Evolutionary conservation across 2,329 filamentous ascomycete species (phyloP).

Genomic region (Epichloe scottii): DNA sequence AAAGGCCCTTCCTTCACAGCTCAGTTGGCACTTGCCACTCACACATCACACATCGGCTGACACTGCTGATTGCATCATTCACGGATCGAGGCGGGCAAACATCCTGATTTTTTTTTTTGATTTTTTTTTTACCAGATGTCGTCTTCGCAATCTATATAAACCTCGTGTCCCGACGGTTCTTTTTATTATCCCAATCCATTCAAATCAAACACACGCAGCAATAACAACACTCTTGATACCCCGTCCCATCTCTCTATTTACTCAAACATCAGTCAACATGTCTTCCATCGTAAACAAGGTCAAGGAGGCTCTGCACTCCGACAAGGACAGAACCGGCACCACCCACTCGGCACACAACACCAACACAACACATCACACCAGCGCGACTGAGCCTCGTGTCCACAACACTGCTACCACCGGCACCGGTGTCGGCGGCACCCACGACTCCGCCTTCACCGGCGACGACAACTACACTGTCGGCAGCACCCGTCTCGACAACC

Average conservation of each 20-base stretch:
- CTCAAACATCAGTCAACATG: constrained; percentile 24
- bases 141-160: constrained; percentile 5
- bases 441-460: constrained; percentile 18
- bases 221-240: background rate
- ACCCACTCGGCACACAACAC: background rate
- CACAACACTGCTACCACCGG: constrained; percentile 15
- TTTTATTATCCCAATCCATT: too few relatives aligned
- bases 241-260: background rate
- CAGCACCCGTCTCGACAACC: constrained; percentile 4
- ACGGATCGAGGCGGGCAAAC: background rate
- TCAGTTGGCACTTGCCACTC: background rate
- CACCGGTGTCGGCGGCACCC: constrained; percentile 10
- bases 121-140: background rate
- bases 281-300: constrained; percentile 46
- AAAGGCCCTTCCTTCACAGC: background rate
- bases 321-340: constrained; percentile 20
- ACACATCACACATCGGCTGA: background rate
- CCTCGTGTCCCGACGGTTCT: background rate
- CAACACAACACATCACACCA: constrained; percentile 14
- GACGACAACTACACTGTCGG: constrained; percentile 30
- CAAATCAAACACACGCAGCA: background rate
- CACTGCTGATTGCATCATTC: constrained; percentile 3
- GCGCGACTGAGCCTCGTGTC: constrained; percentile 37
- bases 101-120: constrained; percentile 1
- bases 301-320: constrained; percentile 39